These are phyloP conservation scores for Pleurotus sapidus DNA, from an alignment of 768 basidiomycete genomes.

Conservation along the genomic window DNA sequence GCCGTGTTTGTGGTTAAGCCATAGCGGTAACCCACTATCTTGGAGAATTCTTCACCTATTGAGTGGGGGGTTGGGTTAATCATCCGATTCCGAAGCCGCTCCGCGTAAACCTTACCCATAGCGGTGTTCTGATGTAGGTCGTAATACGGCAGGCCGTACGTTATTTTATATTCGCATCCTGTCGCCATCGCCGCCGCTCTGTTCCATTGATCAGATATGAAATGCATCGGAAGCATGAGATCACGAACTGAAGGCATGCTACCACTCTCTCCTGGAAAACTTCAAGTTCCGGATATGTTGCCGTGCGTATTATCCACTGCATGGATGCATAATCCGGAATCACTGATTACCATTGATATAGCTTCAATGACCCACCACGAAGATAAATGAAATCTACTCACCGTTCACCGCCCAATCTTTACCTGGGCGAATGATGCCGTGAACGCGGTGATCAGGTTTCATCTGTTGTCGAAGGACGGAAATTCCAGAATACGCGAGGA, in stretches of 20 bases:
- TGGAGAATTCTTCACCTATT: conserved; percentile 52
- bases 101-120: conserved; percentile 34
- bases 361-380: neutral
- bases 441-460: conserved; percentile 75
- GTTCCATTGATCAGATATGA: neutral
- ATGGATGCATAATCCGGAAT: conserved; percentile 83
- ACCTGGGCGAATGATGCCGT: conserved; percentile 68
- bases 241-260: conserved; percentile 68
- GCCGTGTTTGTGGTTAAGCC: conserved; percentile 30
- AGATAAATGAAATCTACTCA: conserved; percentile 24
- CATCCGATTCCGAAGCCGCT: too few species aligned
- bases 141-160: conserved; percentile 39
- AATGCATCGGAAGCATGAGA: neutral
- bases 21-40: conserved; percentile 41
- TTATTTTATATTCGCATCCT: conserved; percentile 48
- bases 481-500: conserved; percentile 76
- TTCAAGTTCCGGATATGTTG: conserved; percentile 53
- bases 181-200: conserved; percentile 72
- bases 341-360: conserved; percentile 37
- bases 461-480: conserved; percentile 86
- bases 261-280: conserved; percentile 56
- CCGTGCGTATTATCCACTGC: conserved; percentile 70
- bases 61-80: too few species aligned
- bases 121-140: conserved; percentile 59
- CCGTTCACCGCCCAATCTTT: conserved; percentile 69